These are phyloP conservation scores for Pharus latifolius DNA, from an alignment of 176 grass and related monocot species.

Conservation along the genomic window DNA sequence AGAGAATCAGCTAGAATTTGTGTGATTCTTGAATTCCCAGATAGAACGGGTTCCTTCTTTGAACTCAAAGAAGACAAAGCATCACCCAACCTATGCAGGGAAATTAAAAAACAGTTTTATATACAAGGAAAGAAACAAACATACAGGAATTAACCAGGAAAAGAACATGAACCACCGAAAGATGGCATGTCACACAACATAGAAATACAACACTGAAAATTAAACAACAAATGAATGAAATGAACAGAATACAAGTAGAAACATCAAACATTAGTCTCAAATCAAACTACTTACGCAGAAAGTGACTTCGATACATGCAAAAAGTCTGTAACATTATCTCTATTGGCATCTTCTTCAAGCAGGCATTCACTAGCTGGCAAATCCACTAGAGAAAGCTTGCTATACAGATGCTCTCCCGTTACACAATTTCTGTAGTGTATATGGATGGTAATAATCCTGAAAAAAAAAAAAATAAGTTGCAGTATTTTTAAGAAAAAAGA, in stretches of 20 bases:
- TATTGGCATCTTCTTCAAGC: slow-evolving; percentile 67
- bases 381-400: slow-evolving; percentile 97
- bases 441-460: slow-evolving; percentile 95
- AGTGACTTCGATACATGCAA: slow-evolving; percentile 95
- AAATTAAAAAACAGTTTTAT: slow-evolving; percentile 11
- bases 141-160: not conserved
- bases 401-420: slow-evolving; percentile 73
- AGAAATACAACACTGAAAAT: not conserved
- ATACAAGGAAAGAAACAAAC: not conserved
- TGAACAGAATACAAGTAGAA: not conserved
- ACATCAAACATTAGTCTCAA: not conserved
- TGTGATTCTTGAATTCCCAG: slow-evolving; percentile 80
- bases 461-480: slow-evolving; percentile 16
- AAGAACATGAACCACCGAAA: not conserved
- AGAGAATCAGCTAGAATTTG: slow-evolving; percentile 90
- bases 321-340: slow-evolving; percentile 78
- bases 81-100: slow-evolving; percentile 71
- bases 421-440: slow-evolving; percentile 82
- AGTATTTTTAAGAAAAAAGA: slow-evolving; percentile 3
- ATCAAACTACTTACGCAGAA: slow-evolving; percentile 72
- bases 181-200: not conserved
- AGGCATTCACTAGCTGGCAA: slow-evolving; percentile 82
- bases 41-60: slow-evolving; percentile 71
- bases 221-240: not conserved
- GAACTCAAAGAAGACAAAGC: slow-evolving; percentile 80